These are phyloP conservation scores for Zygosaccharomyces siamensis DNA, from an alignment of 805 yeast genomes.

Conservation along the genomic window DNA sequence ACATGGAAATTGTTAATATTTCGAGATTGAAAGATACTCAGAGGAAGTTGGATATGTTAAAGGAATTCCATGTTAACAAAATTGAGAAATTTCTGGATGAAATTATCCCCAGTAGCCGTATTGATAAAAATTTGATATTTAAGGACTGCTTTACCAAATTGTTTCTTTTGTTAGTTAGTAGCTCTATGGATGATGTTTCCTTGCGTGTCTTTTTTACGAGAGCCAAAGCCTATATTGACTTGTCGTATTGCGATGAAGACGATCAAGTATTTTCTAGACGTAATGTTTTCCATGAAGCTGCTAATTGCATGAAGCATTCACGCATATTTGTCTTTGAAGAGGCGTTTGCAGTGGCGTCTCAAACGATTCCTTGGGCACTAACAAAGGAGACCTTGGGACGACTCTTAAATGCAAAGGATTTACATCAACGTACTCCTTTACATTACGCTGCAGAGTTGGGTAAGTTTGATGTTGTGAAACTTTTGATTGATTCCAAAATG, in stretches of 20 bases:
- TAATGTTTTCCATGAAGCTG: conserved; percentile 70
- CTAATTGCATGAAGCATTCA: conserved; percentile 29
- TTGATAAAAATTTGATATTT: conserved; percentile 20
- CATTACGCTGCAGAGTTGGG: conserved; percentile 78
- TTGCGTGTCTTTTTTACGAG: conserved; percentile 42
- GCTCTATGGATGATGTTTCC: conserved; percentile 56
- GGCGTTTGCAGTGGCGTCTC: conserved; percentile 14
- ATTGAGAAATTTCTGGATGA: conserved; percentile 20
- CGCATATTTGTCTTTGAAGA: conserved; percentile 30
- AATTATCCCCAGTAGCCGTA: conserved; percentile 12
- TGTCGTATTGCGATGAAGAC: conserved; percentile 59
- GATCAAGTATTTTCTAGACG: conserved; percentile 51
- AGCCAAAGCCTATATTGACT: conserved; percentile 44
- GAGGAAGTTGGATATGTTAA: conserved; percentile 22
- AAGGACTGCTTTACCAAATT: conserved; percentile 53
- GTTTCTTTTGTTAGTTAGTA: conserved; percentile 61
- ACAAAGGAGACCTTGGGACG: conserved; percentile 21
- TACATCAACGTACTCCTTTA: conserved; percentile 73
- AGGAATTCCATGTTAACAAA: conserved; percentile 25
- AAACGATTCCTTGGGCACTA: conserved; percentile 9
- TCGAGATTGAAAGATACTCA: conserved; percentile 30
- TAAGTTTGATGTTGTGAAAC: conserved; percentile 40
- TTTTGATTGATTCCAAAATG: conserved; percentile 36
- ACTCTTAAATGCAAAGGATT: conserved; percentile 47
- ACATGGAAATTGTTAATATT: conserved; percentile 30